Percentiles rank a stretch among this genome's conserved stretches.
Conservation (phyloP, 768 basidiomycete genomes). For the Tremella mesenterica region DNA sequence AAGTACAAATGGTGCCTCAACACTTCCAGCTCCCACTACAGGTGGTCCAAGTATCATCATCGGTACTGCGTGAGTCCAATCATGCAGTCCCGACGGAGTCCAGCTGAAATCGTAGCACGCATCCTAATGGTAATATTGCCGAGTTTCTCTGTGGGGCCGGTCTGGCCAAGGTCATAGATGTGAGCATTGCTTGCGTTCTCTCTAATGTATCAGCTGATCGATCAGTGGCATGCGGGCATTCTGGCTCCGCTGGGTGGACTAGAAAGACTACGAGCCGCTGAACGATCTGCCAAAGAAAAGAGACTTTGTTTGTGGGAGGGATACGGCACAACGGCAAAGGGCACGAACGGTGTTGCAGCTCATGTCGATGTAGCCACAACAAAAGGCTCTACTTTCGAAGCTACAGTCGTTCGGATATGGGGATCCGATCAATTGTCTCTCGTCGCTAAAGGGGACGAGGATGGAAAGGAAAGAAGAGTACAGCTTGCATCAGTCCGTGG, state of each 20-base stretch:
- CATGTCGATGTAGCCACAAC: slow-evolving; percentile 14
- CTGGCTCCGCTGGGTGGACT: slow-evolving; percentile 73
- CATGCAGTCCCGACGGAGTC: neutral
- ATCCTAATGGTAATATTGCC: slow-evolving; percentile 90
- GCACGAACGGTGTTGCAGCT: slow-evolving; percentile 15
- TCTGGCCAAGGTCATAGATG: slow-evolving; percentile 78
- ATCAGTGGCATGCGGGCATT: slow-evolving; percentile 86
- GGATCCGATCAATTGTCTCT: slow-evolving; percentile 83
- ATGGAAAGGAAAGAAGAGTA: slow-evolving; percentile 66
- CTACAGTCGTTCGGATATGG: slow-evolving; percentile 77
- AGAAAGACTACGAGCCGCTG: slow-evolving; percentile 76
- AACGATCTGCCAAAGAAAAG: slow-evolving; percentile 56
- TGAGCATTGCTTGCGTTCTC: slow-evolving; percentile 9
- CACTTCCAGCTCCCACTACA: slow-evolving; percentile 41
- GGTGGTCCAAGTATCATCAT: slow-evolving; percentile 78
- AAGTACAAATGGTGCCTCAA: slow-evolving; percentile 39
- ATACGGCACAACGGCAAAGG: slow-evolving; percentile 27
- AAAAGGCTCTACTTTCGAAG: slow-evolving; percentile 56
- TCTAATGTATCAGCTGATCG: neutral
- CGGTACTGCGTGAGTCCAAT: slow-evolving; percentile 50
- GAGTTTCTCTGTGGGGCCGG: slow-evolving; percentile 76
- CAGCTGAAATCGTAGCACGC: slow-evolving; percentile 47
- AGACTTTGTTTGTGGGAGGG: slow-evolving; percentile 46
- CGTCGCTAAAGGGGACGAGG: slow-evolving; percentile 55
- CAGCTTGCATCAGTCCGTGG: slow-evolving; percentile 82